A percentile compares a stretch with the other conserved stretches of the same genome.
phyloP scores from a whole-genome alignment of 2,329 filamentous ascomycete genomes.

The Penicillium psychrosexuale region DNA sequence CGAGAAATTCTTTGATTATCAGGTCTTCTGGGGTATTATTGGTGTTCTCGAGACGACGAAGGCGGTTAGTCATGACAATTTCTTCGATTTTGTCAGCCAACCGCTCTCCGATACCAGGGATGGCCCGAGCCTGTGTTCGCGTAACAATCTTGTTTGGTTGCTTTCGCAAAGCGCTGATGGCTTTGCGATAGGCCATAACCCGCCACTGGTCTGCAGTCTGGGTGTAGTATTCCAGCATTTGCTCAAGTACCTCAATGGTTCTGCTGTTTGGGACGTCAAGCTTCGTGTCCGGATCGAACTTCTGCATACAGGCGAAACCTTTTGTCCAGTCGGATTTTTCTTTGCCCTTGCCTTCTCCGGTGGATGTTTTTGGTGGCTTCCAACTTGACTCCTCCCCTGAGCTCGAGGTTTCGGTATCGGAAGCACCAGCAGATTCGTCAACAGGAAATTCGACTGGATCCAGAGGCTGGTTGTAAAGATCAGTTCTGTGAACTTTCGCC shows the following conservation, averaged over 20 bases:
- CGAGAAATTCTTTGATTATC: constrained; percentile 66
- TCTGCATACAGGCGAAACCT: constrained; percentile 60
- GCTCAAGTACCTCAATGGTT: constrained; percentile 72
- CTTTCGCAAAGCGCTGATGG: constrained; percentile 67
- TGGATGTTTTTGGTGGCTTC: not conserved
- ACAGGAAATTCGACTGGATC: constrained; percentile 30
- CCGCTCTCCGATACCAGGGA: constrained; percentile 68
- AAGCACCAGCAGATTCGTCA: constrained; percentile 19
- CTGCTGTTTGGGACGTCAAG: constrained; percentile 65
- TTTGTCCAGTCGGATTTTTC: constrained; percentile 35
- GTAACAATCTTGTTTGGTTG: constrained; percentile 64
- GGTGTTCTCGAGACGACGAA: constrained; percentile 70
- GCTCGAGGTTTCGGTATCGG: constrained; percentile 13
- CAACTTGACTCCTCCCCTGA: constrained; percentile 4
- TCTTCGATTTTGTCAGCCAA: constrained; percentile 86
- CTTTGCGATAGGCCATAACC: constrained; percentile 70
- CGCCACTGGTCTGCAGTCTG: constrained; percentile 76
- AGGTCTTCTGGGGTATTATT: constrained; percentile 64
- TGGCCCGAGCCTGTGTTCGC: constrained; percentile 62
- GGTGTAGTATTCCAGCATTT: constrained; percentile 76
- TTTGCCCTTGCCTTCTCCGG: constrained; percentile 1
- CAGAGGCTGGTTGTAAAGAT: constrained; percentile 26
- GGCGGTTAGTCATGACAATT: constrained; percentile 69
- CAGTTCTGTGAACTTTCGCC: not conserved
- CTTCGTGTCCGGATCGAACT: constrained; percentile 45